These are phyloP conservation scores for Aspergillus sp. DNA, from an alignment of 2,329 filamentous ascomycete species.

Conservation along the genomic window DNA sequence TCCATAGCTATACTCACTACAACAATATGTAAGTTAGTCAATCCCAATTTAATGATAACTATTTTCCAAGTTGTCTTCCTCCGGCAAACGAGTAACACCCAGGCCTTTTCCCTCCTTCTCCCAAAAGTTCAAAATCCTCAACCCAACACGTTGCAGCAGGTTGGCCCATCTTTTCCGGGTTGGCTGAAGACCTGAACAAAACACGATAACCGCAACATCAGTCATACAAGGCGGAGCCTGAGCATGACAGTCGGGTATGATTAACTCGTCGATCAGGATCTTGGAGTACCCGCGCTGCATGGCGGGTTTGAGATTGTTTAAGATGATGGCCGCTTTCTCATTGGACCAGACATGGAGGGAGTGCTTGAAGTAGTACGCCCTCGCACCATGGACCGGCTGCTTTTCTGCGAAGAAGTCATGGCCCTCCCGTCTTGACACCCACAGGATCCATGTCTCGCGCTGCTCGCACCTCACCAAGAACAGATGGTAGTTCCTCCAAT, in stretches of 20 bases:
- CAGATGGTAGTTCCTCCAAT: constrained; percentile 41
- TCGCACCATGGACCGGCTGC: constrained; percentile 15
- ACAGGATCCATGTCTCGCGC: constrained; percentile 4
- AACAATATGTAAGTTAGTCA: background rate
- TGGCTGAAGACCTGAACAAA: constrained; percentile 18
- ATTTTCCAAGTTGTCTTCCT: background rate
- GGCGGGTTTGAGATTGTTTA: constrained; percentile 14
- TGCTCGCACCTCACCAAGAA: constrained; percentile 23
- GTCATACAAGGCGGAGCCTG: constrained; percentile 12
- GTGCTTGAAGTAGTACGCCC: constrained; percentile 25
- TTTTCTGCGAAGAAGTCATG: constrained; percentile 12
- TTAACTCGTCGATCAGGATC: constrained; percentile 20
- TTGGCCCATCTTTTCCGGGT: constrained; percentile 14
- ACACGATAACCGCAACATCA: constrained; percentile 21
- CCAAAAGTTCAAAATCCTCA: constrained; percentile 14
- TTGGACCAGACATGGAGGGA: constrained; percentile 30
- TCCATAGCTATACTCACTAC: too few species aligned
- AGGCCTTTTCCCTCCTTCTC: constrained; percentile 11
- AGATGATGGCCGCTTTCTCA: constrained; percentile 14
- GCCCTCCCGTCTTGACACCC: constrained; percentile 6
- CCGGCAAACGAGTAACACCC: constrained; percentile 9
- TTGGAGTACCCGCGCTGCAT: constrained; percentile 20
- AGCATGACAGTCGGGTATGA: constrained; percentile 18
- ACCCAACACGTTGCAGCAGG: constrained; percentile 12
- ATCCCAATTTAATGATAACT: background rate